phyloP scores from a whole-genome alignment of 148 eudicot genomes.

The Rhododendron griersonianum region DNA sequence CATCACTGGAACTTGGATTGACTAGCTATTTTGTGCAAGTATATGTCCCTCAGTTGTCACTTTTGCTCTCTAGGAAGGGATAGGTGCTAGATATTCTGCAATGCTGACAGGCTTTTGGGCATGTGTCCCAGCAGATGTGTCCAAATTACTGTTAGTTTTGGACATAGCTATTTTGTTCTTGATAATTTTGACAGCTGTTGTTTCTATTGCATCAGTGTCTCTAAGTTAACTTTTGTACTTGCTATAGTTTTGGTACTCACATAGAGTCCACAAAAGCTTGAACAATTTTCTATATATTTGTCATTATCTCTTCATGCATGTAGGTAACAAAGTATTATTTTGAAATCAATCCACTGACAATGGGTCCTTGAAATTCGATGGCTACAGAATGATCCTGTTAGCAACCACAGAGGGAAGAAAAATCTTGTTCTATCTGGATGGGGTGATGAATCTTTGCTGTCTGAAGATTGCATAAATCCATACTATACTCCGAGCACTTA shows the following conservation, averaged over 20 bases:
- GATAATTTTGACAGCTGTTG: background rate
- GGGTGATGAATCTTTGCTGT: constrained; percentile 81
- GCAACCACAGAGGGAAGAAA: constrained; percentile 77
- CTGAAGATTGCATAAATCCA: constrained; percentile 70
- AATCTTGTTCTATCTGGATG: constrained; percentile 77
- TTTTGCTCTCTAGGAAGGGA: background rate
- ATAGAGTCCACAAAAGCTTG: background rate
- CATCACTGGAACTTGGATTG: background rate
- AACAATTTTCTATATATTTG: background rate
- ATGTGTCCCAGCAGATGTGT: background rate
- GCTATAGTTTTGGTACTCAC: background rate
- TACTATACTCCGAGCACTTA: constrained; percentile 55
- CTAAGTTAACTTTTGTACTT: background rate
- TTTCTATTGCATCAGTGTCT: background rate
- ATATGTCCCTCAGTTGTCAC: background rate
- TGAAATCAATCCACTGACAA: background rate
- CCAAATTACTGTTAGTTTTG: background rate
- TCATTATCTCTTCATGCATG: background rate
- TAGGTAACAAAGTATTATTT: background rate
- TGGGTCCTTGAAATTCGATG: constrained; percentile 19
- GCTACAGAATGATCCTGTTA: constrained; percentile 55
- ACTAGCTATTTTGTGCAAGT: background rate
- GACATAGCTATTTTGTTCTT: background rate
- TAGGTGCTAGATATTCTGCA: background rate
- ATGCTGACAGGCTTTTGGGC: background rate